Percentiles rank a stretch among this genome's conserved stretches.
Evolutionary conservation across 2,329 filamentous ascomycete species (phyloP).

Genomic region (Botryotinia narcissicola): DNA sequence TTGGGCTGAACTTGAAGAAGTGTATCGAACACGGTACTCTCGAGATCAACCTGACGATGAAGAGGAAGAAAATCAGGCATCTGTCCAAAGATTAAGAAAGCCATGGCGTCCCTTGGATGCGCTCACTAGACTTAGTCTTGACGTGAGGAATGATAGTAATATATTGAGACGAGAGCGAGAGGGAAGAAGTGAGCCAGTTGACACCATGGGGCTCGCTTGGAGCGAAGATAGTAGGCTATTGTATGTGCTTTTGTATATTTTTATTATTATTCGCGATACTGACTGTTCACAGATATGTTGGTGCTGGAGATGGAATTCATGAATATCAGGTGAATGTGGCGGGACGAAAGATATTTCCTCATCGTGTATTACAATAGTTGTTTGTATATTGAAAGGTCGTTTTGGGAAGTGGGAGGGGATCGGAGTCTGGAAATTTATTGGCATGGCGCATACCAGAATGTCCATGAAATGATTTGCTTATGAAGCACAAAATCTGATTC

Average conservation of each 20-base stretch:
- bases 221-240: constrained; percentile 58
- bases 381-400: constrained; percentile 16
- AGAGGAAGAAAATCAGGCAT: constrained; percentile 38
- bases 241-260: constrained; percentile 45
- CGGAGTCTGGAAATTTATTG: not conserved
- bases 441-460: not conserved
- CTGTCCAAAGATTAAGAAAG: constrained; percentile 32
- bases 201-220: constrained; percentile 62
- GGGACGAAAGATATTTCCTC: constrained; percentile 58
- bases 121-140: constrained; percentile 25
- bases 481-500: not conserved
- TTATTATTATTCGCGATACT: not conserved
- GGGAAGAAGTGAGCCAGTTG: constrained; percentile 41
- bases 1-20: constrained; percentile 46
- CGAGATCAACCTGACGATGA: constrained; percentile 33
- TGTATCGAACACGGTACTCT: constrained; percentile 42
- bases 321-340: constrained; percentile 67
- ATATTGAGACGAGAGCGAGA: constrained; percentile 32
- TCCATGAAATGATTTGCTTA: not conserved
- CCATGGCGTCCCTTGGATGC: constrained; percentile 34
- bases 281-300: constrained; percentile 51
- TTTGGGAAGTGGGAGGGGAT: not conserved
- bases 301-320: constrained; percentile 71
- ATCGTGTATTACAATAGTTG: constrained; percentile 50
- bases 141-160: constrained; percentile 35